These are phyloP conservation scores for Apiospora malaysiana DNA, from an alignment of 2,329 filamentous ascomycete genomes.

Conservation along the genomic window DNA sequence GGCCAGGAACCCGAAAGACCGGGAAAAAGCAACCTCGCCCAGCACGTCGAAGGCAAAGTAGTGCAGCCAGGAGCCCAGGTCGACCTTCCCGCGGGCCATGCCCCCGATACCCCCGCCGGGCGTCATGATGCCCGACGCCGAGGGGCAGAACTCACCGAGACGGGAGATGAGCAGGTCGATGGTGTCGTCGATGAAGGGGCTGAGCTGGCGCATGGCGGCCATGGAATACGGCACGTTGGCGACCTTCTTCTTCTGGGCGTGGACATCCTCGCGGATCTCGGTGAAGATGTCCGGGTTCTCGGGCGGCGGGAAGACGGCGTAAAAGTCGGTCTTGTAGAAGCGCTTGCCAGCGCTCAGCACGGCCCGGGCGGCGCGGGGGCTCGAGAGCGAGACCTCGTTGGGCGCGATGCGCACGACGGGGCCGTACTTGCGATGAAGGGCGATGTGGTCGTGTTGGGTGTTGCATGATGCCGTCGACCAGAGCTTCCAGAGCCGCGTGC, in stretches of 20 bases:
- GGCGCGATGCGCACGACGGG: conserved; percentile 56
- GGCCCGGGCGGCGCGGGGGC: conserved; percentile 51
- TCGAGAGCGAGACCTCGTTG: conserved; percentile 53
- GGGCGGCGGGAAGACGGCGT: conserved; percentile 59
- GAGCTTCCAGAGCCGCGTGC: conserved; percentile 49
- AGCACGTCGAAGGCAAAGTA: conserved; percentile 55
- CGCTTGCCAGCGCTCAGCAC: conserved; percentile 56
- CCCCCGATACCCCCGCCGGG: not conserved
- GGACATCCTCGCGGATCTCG: conserved; percentile 58
- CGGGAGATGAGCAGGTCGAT: conserved; percentile 52
- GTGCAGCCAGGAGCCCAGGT: conserved; percentile 55
- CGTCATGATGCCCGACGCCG: conserved; percentile 27
- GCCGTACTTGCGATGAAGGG: conserved; percentile 52
- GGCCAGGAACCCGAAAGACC: conserved; percentile 58
- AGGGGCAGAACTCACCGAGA: conserved; percentile 47
- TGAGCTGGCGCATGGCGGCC: conserved; percentile 58
- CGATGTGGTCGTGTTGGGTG: conserved; percentile 50
- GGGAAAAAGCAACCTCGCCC: conserved; percentile 57
- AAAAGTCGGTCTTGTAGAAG: conserved; percentile 60
- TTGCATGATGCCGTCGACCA: conserved; percentile 44
- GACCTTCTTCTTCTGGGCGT: conserved; percentile 60
- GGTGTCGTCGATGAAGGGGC: conserved; percentile 57
- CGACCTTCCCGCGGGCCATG: conserved; percentile 34
- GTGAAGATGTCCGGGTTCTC: conserved; percentile 66
- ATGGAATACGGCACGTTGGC: conserved; percentile 59